phyloP scores from a whole-genome alignment of 2,329 filamentous ascomycete species.

The Diaporthe caulivora region DNA sequence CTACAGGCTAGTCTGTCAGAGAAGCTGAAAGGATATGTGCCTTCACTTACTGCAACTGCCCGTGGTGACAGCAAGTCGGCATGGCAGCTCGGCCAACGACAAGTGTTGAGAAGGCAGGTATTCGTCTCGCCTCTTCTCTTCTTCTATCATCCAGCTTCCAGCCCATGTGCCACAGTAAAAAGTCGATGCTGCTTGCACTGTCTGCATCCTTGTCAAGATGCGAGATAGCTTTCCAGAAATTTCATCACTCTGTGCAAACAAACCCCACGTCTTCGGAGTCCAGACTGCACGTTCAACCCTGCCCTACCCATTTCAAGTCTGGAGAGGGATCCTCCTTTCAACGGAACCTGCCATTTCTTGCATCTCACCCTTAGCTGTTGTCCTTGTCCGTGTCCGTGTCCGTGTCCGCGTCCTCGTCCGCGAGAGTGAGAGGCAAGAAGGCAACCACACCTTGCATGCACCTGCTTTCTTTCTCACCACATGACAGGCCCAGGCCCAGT shows the following conservation, averaged over 20 bases:
- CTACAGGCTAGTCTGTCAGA: neutral
- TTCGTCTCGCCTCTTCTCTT: neutral
- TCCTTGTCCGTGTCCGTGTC: neutral
- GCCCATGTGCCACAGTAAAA: neutral
- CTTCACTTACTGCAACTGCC: neutral
- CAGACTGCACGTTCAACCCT: too few species aligned
- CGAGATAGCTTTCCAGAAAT: neutral
- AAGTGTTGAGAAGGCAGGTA: neutral
- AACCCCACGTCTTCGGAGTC: too few species aligned
- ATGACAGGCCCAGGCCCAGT: neutral
- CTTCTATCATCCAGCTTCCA: neutral
- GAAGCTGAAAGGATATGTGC: neutral
- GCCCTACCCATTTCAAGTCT: too few species aligned
- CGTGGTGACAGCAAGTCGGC: neutral
- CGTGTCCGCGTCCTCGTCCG: too few species aligned
- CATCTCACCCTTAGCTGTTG: too few species aligned
- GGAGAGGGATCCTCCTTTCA: too few species aligned
- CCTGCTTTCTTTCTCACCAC: conserved; percentile 7
- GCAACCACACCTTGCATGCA: neutral
- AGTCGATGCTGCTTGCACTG: neutral
- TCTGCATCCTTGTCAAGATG: conserved; percentile 6
- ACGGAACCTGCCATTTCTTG: too few species aligned
- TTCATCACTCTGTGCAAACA: neutral
- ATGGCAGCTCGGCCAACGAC: neutral
- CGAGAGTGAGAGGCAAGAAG: neutral